phyloP scores from a whole-genome alignment of 1,284 basidiomycete species.

The Cutaneotrichosporon sp. region DNA sequence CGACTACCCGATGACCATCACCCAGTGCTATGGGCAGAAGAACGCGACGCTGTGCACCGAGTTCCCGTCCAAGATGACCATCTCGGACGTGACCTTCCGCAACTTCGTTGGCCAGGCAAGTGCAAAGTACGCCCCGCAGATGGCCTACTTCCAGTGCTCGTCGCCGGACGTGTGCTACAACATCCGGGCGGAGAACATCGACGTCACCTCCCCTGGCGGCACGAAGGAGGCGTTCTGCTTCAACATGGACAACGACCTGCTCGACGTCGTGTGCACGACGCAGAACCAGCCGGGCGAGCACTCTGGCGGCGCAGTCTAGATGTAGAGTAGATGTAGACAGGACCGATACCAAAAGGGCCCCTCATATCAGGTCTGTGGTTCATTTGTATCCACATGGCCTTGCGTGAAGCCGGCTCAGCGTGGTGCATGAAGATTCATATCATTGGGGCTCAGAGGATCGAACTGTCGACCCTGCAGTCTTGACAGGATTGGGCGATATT shows the following conservation, averaged over 20 bases:
- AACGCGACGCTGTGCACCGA: conserved; percentile 1
- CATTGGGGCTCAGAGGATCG: conserved; percentile 56
- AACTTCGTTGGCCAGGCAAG: conserved; percentile 2
- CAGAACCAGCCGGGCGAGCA: neutral
- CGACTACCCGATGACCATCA: conserved; percentile 3
- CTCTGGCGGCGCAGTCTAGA: neutral
- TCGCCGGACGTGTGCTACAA: neutral
- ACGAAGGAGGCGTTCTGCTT: conserved; percentile 1
- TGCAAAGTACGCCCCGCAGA: neutral
- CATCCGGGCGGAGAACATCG: neutral
- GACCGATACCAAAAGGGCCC: no score
- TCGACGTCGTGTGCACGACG: neutral
- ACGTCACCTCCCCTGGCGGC: neutral
- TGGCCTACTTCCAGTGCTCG: neutral
- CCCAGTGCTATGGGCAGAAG: conserved; percentile 10
- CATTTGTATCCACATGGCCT: conserved; percentile 53
- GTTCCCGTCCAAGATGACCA: conserved; percentile 3
- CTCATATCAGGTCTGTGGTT: conserved; percentile 57
- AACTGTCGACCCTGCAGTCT: neutral
- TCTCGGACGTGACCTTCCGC: conserved; percentile 1
- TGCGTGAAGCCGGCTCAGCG: conserved; percentile 69
- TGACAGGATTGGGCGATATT: no score
- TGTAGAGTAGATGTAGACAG: no score
- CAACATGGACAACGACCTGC: conserved; percentile 7
- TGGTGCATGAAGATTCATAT: conserved; percentile 98